These are phyloP conservation scores for Rhodosporidiobolus odoratus DNA, from an alignment of 768 basidiomycete genomes.

Conservation along the genomic window DNA sequence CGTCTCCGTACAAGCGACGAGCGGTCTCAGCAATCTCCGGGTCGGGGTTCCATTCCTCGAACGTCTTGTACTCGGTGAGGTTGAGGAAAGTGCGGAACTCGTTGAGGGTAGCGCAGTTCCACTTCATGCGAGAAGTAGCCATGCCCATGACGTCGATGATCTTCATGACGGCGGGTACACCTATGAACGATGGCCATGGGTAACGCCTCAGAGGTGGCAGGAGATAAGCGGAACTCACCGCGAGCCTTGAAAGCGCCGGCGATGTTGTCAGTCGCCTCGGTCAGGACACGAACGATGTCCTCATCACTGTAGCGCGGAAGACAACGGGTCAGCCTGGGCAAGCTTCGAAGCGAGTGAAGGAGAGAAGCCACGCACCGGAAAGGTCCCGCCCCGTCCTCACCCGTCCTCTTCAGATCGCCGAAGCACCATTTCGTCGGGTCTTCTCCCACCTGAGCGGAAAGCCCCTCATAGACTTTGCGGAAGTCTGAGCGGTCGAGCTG, in stretches of 20 bases:
- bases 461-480: not conserved
- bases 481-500: slow-evolving; percentile 25
- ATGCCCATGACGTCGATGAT: slow-evolving; percentile 27
- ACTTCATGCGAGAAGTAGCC: slow-evolving; percentile 12
- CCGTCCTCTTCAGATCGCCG: slow-evolving; percentile 14
- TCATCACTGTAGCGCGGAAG: slow-evolving; percentile 6
- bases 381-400: slow-evolving; percentile 6
- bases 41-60: slow-evolving; percentile 48
- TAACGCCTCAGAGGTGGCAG: too few species aligned
- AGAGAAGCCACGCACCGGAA: not conserved
- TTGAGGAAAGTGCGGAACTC: slow-evolving; percentile 2
- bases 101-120: slow-evolving; percentile 52
- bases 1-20: slow-evolving; percentile 62
- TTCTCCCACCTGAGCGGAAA: slow-evolving; percentile 1
- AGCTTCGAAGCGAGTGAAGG: not conserved
- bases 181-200: not conserved
- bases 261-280: slow-evolving; percentile 20
- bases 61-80: slow-evolving; percentile 4
- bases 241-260: slow-evolving; percentile 33
- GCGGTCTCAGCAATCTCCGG: slow-evolving; percentile 47
- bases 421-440: slow-evolving; percentile 17
- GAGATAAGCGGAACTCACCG: not conserved
- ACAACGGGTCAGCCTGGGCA: not conserved
- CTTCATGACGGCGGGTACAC: slow-evolving; percentile 21
- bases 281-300: slow-evolving; percentile 25